Base-by-base conservation (phyloP, 2,329 filamentous ascomycete genomes). In the Phialemoniopsis sp. region DNA sequence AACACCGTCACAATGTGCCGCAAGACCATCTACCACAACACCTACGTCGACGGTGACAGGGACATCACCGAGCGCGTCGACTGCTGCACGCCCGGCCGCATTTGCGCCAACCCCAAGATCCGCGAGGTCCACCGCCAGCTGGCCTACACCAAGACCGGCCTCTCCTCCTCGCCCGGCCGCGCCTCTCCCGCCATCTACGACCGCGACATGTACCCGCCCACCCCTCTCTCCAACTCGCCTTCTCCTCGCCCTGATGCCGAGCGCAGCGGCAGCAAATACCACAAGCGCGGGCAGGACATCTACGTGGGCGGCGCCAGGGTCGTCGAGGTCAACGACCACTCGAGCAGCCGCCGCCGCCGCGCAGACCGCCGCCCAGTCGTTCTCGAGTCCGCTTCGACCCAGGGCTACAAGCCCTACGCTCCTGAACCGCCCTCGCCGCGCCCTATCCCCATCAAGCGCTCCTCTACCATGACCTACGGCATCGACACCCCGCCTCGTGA, bases 1-100 rank as follows among this genome's bases (percentile, higher is more conserved):
- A 37, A 44, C 32, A 43, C 44, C 46, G 45, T 29, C 50, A 56
- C 46, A 13, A 62, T 62, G 59, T 62, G 59, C 32, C 46, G 54
- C 51, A 55, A 53, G 44, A 54, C 50, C 35, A 48, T 59, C 40
- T 60, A 50, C 52, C 51, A 56, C 53, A 58, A 60, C 51, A 52
- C 46, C 40, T 60, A 60, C 46, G 34, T 46, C 42, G 57, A 60
- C 44, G 56, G 54, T 32, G 37, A 42, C 13, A 42, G 49, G 39
- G 54, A 58, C 40, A 44, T 59, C 37, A 56, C 55, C 18, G 57
- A 60, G 46, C 54, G 54, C 43, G 38, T 49, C 8, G 50, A 59
- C 32, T 37, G 48, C 18, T 62, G 58, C 50, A 39, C 45, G 8
- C 48, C 53, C 13, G 58, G 56, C 38, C 46, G 48, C 44, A 45